Evolutionary conservation across 495 filamentous ascomycete species (phyloP), one percentile per base, ranked within the genome.

Genomic region (Penicillium cosmopolitanum): DNA sequence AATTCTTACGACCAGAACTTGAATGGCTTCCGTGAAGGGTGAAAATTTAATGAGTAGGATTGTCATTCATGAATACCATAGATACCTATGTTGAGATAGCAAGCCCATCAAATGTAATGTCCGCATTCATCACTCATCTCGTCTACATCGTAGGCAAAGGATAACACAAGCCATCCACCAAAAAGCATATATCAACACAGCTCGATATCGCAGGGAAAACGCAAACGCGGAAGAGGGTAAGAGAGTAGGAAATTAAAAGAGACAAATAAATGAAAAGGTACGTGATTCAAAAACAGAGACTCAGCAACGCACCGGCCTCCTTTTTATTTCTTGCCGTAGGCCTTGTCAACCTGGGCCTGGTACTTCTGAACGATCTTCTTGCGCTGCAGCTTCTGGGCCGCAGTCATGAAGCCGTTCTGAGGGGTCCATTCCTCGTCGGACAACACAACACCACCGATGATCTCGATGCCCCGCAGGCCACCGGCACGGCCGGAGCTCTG

Each of bases 351-450:
- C 10, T 82, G 74, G 40, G 71, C 65, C 62, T 78, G 61, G 71
- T 76, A 80, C 53, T 72, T 75, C 55, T 59, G 63, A 50, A 80
- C 57, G 42, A 84, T 84, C 69, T 78, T 82, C 73, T 77, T 84
- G 63, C 82, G 77, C 61, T 84, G 81, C 47, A 84, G 69, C 59
- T 84, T 84, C 68, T 84, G 82, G 8, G 82, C 81, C 28, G 82
- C 81, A 51, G 82, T 84, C 64, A 80, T 79, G 65, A 72, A 77
- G 36, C 82, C 81, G 76, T 96, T 98, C 53, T 96, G 89, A 51
- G 95, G 90, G 25, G 89, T 97, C 95, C 95, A 98, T 72, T 98
- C 95, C 74, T 98, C 94, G 62, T 97, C 93, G 1, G 92, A 89
- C 69, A 98, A 72, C 6, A 97, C 92, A 15, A 96, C 92, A 60